These are phyloP conservation scores for barrel medic (Medicago truncatula) DNA, from an alignment of 306 rosid species.

Conservation along the genomic window DNA sequence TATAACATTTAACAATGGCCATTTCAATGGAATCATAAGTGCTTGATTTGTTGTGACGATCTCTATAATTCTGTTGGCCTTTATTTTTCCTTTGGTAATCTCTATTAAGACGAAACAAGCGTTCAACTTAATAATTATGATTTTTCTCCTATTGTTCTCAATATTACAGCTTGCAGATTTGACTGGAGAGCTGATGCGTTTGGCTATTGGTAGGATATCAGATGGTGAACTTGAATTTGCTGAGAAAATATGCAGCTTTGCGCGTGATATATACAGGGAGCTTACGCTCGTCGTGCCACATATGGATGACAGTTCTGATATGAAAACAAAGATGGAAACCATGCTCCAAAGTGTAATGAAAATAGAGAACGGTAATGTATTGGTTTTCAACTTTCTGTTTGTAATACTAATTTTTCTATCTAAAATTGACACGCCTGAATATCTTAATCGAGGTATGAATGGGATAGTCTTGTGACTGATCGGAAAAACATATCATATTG, in stretches of 20 bases:
- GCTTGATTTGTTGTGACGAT: constrained; percentile 34
- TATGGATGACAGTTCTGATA: constrained; percentile 85
- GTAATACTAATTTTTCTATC: constrained; percentile 15
- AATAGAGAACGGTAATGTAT: constrained; percentile 86
- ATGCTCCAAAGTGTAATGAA: constrained; percentile 95
- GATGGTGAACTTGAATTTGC: constrained; percentile 93
- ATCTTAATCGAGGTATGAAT: background rate
- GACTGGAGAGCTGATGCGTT: constrained; percentile 97
- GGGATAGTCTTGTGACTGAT: no score
- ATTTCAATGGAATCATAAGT: background rate
- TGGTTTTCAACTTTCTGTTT: constrained; percentile 29
- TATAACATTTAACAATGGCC: background rate
- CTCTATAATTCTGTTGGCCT: constrained; percentile 26
- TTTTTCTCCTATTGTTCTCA: constrained; percentile 33
- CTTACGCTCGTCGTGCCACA: constrained; percentile 79
- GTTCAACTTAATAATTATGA: constrained; percentile 6
- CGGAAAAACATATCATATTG: no score
- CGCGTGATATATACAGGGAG: constrained; percentile 89
- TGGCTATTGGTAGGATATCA: constrained; percentile 93
- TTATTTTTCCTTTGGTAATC: background rate
- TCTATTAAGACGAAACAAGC: constrained; percentile 25
- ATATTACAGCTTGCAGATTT: constrained; percentile 84
- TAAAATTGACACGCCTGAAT: constrained; percentile 9
- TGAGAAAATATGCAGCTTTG: constrained; percentile 81
- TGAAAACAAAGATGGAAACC: constrained; percentile 85